phyloP scores from a whole-genome alignment of 2,329 filamentous ascomycete genomes.

The Beauveria pseudobassiana region DNA sequence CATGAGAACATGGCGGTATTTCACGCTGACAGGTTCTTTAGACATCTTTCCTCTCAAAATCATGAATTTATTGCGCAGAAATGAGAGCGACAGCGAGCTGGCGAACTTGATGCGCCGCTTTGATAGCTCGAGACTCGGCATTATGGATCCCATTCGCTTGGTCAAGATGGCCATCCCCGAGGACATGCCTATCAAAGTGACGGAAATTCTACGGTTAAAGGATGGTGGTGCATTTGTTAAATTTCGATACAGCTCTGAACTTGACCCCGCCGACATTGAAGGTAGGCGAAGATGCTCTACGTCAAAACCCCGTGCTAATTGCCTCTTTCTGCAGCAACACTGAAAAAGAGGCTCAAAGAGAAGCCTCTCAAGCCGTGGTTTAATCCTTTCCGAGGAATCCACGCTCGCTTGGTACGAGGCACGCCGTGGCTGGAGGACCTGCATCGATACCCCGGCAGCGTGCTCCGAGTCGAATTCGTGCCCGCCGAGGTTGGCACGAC shows the following conservation, averaged over 20 bases:
- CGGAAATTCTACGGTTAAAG: conserved; percentile 74
- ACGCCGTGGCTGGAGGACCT: conserved; percentile 93
- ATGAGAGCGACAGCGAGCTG: conserved; percentile 42
- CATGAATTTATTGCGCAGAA: conserved; percentile 37
- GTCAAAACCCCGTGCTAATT: background rate
- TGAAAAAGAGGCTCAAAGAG: conserved; percentile 58
- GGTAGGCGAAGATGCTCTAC: conserved; percentile 19
- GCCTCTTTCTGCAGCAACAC: conserved; percentile 29
- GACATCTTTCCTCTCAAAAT: conserved; percentile 80
- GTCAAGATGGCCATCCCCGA: conserved; percentile 57
- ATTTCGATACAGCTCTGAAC: conserved; percentile 48
- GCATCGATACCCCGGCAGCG: conserved; percentile 67
- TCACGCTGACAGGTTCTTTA: conserved; percentile 24
- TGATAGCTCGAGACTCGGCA: conserved; percentile 41
- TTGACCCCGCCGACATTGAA: conserved; percentile 36
- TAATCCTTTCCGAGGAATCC: conserved; percentile 68
- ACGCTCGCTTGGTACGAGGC: conserved; percentile 67
- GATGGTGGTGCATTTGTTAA: conserved; percentile 94
- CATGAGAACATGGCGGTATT: background rate
- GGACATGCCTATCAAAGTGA: conserved; percentile 59
- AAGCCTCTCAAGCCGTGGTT: conserved; percentile 82
- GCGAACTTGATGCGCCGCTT: conserved; percentile 44
- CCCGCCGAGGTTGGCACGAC: conserved; percentile 62
- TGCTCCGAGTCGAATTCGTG: conserved; percentile 79
- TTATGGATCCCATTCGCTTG: conserved; percentile 44